These are phyloP conservation scores for Aureobasidium sp. DNA, from an alignment of 2,329 filamentous ascomycete genomes.

Conservation along the genomic window DNA sequence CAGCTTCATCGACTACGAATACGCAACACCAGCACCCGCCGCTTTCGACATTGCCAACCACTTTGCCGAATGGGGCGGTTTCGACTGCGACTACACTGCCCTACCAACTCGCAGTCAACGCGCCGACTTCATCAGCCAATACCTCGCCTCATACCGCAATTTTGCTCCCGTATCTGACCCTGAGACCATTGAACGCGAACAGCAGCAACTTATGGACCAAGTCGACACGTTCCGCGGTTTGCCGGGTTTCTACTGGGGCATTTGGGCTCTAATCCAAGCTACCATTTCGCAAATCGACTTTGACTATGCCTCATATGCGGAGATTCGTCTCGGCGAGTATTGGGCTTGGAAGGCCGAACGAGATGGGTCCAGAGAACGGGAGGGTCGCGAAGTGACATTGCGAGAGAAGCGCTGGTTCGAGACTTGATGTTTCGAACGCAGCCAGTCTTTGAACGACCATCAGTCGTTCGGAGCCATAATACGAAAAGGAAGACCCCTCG, in stretches of 20 bases:
- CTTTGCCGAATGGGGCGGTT: constrained; percentile 96
- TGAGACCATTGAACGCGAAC: constrained; percentile 49
- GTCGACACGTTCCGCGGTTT: constrained; percentile 83
- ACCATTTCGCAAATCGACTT: constrained; percentile 94
- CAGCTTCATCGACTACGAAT: constrained; percentile 97
- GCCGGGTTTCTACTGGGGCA: constrained; percentile 84
- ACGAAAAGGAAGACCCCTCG: too few species aligned
- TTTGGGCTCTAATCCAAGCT: constrained; percentile 93
- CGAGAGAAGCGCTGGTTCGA: constrained; percentile 77
- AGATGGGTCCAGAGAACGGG: constrained; percentile 52
- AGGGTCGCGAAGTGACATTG: constrained; percentile 57
- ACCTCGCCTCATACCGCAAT: constrained; percentile 63
- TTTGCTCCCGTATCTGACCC: constrained; percentile 24
- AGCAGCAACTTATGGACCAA: constrained; percentile 64
- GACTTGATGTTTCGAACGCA: too few species aligned
- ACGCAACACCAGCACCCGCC: constrained; percentile 86
- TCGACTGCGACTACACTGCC: constrained; percentile 83
- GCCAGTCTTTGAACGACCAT: too few species aligned
- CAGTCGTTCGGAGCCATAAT: too few species aligned
- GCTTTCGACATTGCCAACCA: constrained; percentile 97
- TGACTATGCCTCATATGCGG: constrained; percentile 88
- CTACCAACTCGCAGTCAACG: constrained; percentile 74
- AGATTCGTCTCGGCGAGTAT: constrained; percentile 80
- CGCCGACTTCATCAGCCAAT: constrained; percentile 73
- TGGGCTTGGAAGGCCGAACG: constrained; percentile 80